Conservation (phyloP, 2,329 filamentous ascomycete species). For the Fusarium sp. region DNA sequence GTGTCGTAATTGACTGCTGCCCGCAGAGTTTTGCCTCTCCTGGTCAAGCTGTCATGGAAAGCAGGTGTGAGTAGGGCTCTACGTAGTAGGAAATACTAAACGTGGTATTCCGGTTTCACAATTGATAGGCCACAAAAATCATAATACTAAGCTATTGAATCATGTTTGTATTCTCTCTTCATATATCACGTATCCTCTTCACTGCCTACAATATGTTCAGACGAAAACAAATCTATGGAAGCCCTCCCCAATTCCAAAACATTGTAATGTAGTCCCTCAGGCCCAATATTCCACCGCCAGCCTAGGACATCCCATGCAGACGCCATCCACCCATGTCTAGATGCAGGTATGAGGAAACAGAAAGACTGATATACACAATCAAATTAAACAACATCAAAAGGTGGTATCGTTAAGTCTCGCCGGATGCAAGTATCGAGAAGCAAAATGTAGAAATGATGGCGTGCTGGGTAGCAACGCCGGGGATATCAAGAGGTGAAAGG, state of each 20-base stretch:
- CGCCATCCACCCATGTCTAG: slow-evolving; percentile 42
- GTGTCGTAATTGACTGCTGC: too few species aligned
- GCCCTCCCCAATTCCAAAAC: slow-evolving; percentile 8
- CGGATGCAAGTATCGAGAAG: slow-evolving; percentile 16
- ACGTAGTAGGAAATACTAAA: too few species aligned
- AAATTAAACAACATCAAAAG: slow-evolving; percentile 26
- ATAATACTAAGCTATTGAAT: not conserved
- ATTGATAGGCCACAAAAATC: not conserved
- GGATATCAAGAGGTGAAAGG: slow-evolving; percentile 43
- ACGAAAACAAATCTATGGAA: not conserved
- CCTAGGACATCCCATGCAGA: slow-evolving; percentile 26
- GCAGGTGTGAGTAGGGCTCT: too few species aligned
- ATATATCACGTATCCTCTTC: slow-evolving; percentile 7
- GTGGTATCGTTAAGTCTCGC: slow-evolving; percentile 37
- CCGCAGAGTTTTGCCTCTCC: too few species aligned
- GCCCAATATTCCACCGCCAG: slow-evolving; percentile 11
- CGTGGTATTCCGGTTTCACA: not conserved
- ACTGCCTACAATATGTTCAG: not conserved
- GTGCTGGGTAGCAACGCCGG: slow-evolving; percentile 23
- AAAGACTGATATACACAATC: slow-evolving; percentile 27
- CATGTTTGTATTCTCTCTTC: slow-evolving; percentile 4
- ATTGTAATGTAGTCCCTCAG: slow-evolving; percentile 14
- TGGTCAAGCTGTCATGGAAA: too few species aligned
- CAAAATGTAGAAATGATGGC: slow-evolving; percentile 22
- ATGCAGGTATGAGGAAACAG: slow-evolving; percentile 34